phyloP scores from a whole-genome alignment of 352 stramenopile species.

The Globisporangium nunn region DNA sequence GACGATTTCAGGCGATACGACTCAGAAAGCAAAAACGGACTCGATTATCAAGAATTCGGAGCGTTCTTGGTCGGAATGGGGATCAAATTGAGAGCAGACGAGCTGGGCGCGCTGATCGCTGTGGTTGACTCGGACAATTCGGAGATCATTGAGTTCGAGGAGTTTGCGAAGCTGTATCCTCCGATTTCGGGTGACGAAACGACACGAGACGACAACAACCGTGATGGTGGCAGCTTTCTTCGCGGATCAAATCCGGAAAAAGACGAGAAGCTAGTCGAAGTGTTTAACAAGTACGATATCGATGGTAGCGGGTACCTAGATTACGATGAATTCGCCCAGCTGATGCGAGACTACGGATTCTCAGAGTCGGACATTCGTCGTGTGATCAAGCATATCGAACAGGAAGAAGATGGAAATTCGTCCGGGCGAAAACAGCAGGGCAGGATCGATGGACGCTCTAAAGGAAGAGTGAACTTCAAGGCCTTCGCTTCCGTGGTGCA shows the following conservation, averaged over 20 bases:
- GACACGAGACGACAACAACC: background rate
- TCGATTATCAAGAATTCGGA: constrained; percentile 58
- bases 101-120: constrained; percentile 29
- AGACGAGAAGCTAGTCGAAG: constrained; percentile 9
- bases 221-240: background rate
- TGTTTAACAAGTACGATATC: constrained; percentile 35
- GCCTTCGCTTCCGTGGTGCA: constrained; percentile 17
- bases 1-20: constrained; percentile 48
- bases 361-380: constrained; percentile 19
- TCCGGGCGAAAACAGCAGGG: background rate
- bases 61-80: constrained; percentile 47
- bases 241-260: constrained; percentile 7
- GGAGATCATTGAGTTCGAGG: constrained; percentile 35
- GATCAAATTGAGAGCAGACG: constrained; percentile 38
- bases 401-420: constrained; percentile 1
- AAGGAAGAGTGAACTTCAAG: constrained; percentile 16
- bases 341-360: constrained; percentile 32
- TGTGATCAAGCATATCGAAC: constrained; percentile 23
- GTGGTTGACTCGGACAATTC: constrained; percentile 38
- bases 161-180: constrained; percentile 25
- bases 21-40: constrained; percentile 29
- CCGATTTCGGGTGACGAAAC: background rate
- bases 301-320: constrained; percentile 27
- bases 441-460: background rate
- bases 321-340: constrained; percentile 21